Percentiles rank a stretch among this genome's conserved stretches.
Evolutionary conservation across 2,329 filamentous ascomycete species (phyloP).

Genomic region (Leptographium wingfieldii): DNA sequence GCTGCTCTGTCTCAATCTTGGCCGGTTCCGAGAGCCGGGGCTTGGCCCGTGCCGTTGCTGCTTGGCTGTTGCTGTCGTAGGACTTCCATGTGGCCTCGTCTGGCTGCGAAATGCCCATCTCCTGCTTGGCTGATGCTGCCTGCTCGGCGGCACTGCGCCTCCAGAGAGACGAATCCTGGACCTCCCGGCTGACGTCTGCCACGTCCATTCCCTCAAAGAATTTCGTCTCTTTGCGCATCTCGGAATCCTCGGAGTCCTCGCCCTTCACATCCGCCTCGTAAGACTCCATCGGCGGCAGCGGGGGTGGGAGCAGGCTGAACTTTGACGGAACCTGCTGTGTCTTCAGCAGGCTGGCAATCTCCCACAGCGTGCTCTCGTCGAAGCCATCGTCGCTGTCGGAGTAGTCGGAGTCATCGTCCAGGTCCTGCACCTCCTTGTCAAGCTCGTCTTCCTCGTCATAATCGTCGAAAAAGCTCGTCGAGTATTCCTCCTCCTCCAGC

Average conservation of each 20-base stretch:
- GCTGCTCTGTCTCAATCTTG: slow-evolving; percentile 17
- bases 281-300: slow-evolving; percentile 10
- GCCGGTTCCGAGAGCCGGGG: slow-evolving; percentile 17
- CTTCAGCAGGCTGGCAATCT: slow-evolving; percentile 48
- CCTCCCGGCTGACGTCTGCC: background rate
- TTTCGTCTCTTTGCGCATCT: slow-evolving; percentile 13
- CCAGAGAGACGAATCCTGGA: slow-evolving; percentile 3
- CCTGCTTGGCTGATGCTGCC: slow-evolving; percentile 3
- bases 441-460: slow-evolving; percentile 40
- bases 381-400: slow-evolving; percentile 38
- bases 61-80: slow-evolving; percentile 17
- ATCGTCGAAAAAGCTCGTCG: slow-evolving; percentile 46
- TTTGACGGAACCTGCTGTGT: slow-evolving; percentile 38
- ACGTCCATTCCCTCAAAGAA: background rate
- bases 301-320: slow-evolving; percentile 33
- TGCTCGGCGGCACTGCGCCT: background rate
- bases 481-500: slow-evolving; percentile 27
- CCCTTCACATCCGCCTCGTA: slow-evolving; percentile 15
- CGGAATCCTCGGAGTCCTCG: slow-evolving; percentile 19
- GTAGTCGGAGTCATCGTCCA: slow-evolving; percentile 18
- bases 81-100: slow-evolving; percentile 23
- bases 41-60: slow-evolving; percentile 17
- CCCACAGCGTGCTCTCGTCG: slow-evolving; percentile 50
- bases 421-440: slow-evolving; percentile 21
- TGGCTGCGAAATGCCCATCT: slow-evolving; percentile 21